These are phyloP conservation scores for Mycosphaerella arachidis DNA, from an alignment of 2,329 filamentous ascomycete species.

Conservation along the genomic window DNA sequence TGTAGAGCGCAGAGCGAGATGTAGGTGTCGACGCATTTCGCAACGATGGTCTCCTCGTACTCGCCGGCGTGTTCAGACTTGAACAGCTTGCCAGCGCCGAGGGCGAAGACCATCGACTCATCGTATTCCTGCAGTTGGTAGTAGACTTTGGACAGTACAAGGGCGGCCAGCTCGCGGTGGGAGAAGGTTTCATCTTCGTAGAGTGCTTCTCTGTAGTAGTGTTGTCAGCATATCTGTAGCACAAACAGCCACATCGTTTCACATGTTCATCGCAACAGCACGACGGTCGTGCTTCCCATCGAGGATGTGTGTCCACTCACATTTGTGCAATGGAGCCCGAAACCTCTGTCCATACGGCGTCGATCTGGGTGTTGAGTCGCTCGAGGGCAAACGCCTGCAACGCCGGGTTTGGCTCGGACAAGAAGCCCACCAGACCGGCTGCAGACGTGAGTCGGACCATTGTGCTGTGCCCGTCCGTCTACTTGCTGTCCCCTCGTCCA, in stretches of 20 bases:
- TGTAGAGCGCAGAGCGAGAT: conserved; percentile 70
- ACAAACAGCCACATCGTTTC: background rate
- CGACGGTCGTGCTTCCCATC: background rate
- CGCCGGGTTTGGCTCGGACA: conserved; percentile 89
- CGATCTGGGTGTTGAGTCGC: conserved; percentile 92
- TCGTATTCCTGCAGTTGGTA: conserved; percentile 99
- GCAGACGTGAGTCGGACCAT: conserved; percentile 96
- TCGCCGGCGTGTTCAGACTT: conserved; percentile 86
- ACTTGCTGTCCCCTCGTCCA: background rate
- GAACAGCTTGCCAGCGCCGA: conserved; percentile 91
- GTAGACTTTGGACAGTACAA: conserved; percentile 96
- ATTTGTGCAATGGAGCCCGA: conserved; percentile 89
- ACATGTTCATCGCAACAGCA: background rate
- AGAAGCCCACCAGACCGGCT: conserved; percentile 88
- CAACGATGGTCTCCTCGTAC: conserved; percentile 97
- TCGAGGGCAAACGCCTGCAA: conserved; percentile 93
- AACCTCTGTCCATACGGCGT: conserved; percentile 96
- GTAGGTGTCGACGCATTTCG: conserved; percentile 97
- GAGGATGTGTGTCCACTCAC: conserved; percentile 51
- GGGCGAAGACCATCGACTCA: conserved; percentile 97
- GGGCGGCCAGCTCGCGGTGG: conserved; percentile 85
- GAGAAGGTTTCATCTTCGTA: conserved; percentile 96
- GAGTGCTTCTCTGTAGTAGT: conserved; percentile 70
- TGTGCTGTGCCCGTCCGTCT: conserved; percentile 1
- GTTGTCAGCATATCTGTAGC: conserved; percentile 17